phyloP scores from a whole-genome alignment of 768 basidiomycete genomes.

The Podaxis carcinomalis region DNA sequence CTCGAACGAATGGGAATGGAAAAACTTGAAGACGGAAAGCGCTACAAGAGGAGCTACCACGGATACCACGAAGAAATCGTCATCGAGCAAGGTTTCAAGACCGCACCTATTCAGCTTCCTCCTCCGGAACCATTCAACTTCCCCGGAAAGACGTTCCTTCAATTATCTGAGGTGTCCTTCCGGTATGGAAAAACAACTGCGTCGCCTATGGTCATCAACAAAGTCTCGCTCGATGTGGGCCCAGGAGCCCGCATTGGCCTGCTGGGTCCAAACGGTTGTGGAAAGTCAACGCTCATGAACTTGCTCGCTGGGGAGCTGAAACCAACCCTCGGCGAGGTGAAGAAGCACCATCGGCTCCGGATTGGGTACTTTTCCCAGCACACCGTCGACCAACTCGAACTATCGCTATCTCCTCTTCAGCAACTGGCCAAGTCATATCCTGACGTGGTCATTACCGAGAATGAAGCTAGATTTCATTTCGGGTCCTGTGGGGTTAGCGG shows the following conservation, averaged over 20 bases:
- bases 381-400: conserved; percentile 49
- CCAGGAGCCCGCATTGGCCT: conserved; percentile 25
- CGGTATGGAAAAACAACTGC: conserved; percentile 20
- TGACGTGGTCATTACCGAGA: conserved; percentile 22
- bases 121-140: conserved; percentile 28
- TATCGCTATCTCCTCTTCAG: conserved; percentile 21
- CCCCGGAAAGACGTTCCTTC: conserved; percentile 26
- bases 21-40: conserved; percentile 26
- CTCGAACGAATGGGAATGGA: conserved; percentile 31
- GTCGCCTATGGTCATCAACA: conserved; percentile 22
- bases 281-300: conserved; percentile 56
- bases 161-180: conserved; percentile 29
- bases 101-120: conserved; percentile 26
- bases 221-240: conserved; percentile 24
- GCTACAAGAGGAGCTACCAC: conserved; percentile 28
- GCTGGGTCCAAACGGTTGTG: conserved; percentile 42
- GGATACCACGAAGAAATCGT: conserved; percentile 28
- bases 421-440: conserved; percentile 24
- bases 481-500: conserved; percentile 40
- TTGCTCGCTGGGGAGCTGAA: conserved; percentile 35
- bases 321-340: conserved; percentile 43
- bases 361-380: conserved; percentile 65
- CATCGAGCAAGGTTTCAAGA: conserved; percentile 32
- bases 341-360: conserved; percentile 45
- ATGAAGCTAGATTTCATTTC: conserved; percentile 31